These are phyloP conservation scores for Globisporangium ultimum DNA, from an alignment of 352 stramenopile genomes.

Conservation along the genomic window DNA sequence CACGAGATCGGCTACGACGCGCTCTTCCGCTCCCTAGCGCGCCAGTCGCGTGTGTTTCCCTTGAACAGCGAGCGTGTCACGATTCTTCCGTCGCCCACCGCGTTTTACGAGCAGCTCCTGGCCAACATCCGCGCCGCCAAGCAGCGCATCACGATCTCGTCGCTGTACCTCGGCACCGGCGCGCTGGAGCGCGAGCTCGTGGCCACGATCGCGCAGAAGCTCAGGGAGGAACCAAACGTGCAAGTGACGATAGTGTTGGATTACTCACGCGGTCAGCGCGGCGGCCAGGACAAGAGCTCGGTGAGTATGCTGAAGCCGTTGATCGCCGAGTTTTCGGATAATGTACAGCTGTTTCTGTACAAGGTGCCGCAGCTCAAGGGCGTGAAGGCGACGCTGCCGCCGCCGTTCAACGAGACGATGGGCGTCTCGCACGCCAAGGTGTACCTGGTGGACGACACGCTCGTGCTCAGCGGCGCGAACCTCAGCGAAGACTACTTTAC, in stretches of 20 bases:
- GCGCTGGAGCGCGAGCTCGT: constrained; percentile 48
- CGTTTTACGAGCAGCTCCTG: constrained; percentile 65
- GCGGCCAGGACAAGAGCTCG: constrained; percentile 37
- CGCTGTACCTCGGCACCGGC: constrained; percentile 70
- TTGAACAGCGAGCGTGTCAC: constrained; percentile 44
- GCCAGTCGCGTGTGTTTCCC: constrained; percentile 59
- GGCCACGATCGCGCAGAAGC: constrained; percentile 28
- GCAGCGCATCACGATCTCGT: constrained; percentile 40
- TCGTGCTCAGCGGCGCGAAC: constrained; percentile 82
- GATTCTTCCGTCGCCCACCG: constrained; percentile 43
- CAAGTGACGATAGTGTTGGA: constrained; percentile 69
- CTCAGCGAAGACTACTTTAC: constrained; percentile 85
- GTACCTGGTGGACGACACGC: constrained; percentile 77
- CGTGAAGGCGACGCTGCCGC: constrained; percentile 51
- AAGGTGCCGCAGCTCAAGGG: constrained; percentile 69
- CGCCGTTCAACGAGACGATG: constrained; percentile 82
- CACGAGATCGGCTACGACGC: constrained; percentile 25
- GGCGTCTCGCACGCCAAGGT: constrained; percentile 83
- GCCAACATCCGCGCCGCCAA: constrained; percentile 50
- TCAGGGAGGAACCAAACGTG: constrained; percentile 37
- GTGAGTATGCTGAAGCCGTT: constrained; percentile 58
- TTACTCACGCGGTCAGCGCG: constrained; percentile 65
- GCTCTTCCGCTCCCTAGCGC: constrained; percentile 50
- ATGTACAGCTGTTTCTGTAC: constrained; percentile 62
- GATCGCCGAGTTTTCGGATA: constrained; percentile 40